Base-by-base conservation (phyloP, 2,329 filamentous ascomycete species). In the Sphaerostilbella broomeana region DNA sequence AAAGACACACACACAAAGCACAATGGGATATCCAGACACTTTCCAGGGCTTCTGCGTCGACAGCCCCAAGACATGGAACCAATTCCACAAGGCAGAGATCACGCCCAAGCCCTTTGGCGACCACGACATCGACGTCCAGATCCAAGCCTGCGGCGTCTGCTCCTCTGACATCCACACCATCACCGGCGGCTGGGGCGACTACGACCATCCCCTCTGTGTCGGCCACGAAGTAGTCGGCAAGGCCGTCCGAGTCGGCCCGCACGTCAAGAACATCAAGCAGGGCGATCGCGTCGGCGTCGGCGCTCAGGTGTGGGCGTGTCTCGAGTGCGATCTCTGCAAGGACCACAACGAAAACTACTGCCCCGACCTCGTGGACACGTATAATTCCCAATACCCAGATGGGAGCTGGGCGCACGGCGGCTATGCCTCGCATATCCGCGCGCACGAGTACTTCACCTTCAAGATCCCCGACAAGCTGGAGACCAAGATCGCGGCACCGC, bases 281-380 rank as follows among this genome's bases (percentile, higher is more conserved):
- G 80, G 81, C 35, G 80, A 85, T 49, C 68, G 79, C 8, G 78
- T 82, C 17, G 78, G 77, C 13, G 69, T 81, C 4, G 78, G 78
- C 35, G 77, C 77, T 0, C 77, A 82, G 51, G 68, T 75, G 17
- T 68, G 62, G 58, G 64, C 74, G 2, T 83, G 79, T 54, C 58
- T 77, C 5, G 63, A 69, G 51, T 73, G 68, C 51, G 51, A 60
- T 11, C 55, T 63, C 13, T 73, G 69, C 61, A 67, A 66, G 50
- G 56, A 59, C 47, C 52, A 64, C 35, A 73, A 74, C 38, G 67
- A 73, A 44, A 70, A 71, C 44, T 73, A 71, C 47, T 72, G 67
- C 52, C 63, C 68, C 3, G 56, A 68, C 12, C 49, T 63, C 45
- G 63, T 72, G 3, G 68, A 70, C 38, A 83, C 79, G 0, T 84